phyloP scores from a whole-genome alignment of 2,329 filamentous ascomycete genomes.

The Fusarium austroafricanum region DNA sequence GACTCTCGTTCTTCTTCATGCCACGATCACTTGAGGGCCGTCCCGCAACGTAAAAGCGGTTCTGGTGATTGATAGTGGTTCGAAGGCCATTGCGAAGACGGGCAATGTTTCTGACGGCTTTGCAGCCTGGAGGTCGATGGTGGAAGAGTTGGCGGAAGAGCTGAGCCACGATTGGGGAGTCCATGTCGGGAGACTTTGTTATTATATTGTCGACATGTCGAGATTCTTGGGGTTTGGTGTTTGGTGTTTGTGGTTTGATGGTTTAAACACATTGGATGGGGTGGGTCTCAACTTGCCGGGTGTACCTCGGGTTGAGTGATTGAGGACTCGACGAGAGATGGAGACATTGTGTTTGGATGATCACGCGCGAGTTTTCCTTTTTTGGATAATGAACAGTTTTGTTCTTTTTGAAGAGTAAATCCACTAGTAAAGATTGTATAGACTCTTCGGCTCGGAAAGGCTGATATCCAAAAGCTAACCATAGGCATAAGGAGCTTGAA shows the following conservation, averaged over 20 bases:
- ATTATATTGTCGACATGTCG: conserved; percentile 25
- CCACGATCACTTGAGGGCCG: conserved; percentile 53
- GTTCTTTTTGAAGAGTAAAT: neutral
- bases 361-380: conserved; percentile 36
- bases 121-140: conserved; percentile 61
- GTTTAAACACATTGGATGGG: conserved; percentile 10
- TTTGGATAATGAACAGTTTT: conserved; percentile 3
- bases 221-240: neutral
- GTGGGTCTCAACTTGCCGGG: conserved; percentile 40
- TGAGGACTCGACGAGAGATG: neutral
- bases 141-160: conserved; percentile 89
- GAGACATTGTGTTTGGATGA: conserved; percentile 7
- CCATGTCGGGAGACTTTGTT: conserved; percentile 66
- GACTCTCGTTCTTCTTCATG: conserved; percentile 68
- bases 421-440: neutral
- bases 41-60: conserved; percentile 46
- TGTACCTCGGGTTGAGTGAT: conserved; percentile 38
- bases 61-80: conserved; percentile 33
- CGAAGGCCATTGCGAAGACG: conserved; percentile 42
- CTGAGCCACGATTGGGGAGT: conserved; percentile 80
- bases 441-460: neutral
- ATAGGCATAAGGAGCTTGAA: neutral
- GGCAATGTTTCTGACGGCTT: conserved; percentile 43
- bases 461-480: neutral
- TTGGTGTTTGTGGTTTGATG: conserved; percentile 20